A percentile compares a stretch with the other conserved stretches of the same genome.
These are phyloP conservation scores for Penicillium ochrochloron DNA, from an alignment of 495 filamentous ascomycete genomes.

Conservation along the genomic window DNA sequence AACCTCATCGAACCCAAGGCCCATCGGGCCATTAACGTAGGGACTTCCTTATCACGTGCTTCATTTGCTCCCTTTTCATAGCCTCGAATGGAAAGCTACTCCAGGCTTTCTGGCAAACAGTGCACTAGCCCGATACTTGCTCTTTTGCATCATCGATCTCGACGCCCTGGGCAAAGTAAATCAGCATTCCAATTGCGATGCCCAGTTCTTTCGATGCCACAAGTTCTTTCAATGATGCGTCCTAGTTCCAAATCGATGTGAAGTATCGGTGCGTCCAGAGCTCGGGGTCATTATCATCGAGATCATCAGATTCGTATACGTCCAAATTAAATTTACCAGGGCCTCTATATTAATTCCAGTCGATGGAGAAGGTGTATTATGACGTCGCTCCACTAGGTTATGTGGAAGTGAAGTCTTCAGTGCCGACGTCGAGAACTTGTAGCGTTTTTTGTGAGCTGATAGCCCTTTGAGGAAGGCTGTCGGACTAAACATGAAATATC, in stretches of 20 bases:
- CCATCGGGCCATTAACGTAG: not conserved
- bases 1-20: not conserved
- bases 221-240: not conserved
- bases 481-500: not conserved
- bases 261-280: not conserved
- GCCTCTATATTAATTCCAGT: not conserved
- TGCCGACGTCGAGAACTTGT: not conserved
- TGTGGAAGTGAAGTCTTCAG: not conserved
- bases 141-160: not conserved
- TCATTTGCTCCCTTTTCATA: not conserved
- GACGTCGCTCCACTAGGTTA: not conserved
- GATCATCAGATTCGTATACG: not conserved
- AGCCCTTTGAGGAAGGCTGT: not conserved
- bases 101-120: not conserved
- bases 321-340: not conserved
- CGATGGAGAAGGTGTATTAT: not conserved
- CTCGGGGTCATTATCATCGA: not conserved
- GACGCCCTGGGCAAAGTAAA: not conserved
- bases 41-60: not conserved
- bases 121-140: not conserved
- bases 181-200: not conserved
- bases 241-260: not conserved
- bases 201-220: not conserved
- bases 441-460: not conserved
- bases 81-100: not conserved